These are phyloP conservation scores for Phytophthora citricola DNA, from an alignment of 352 stramenopile genomes.

Conservation along the genomic window DNA sequence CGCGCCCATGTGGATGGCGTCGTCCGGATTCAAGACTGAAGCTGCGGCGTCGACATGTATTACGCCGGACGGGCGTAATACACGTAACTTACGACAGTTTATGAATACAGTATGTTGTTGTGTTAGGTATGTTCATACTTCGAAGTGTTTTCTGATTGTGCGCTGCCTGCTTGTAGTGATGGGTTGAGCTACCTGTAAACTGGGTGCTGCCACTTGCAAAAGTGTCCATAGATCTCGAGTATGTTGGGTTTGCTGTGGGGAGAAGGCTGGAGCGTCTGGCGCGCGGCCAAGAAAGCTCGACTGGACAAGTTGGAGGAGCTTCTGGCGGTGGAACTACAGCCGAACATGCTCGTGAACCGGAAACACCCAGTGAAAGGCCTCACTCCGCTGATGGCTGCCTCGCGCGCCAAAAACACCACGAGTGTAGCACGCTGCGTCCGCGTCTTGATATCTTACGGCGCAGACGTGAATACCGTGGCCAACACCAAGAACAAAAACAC, in stretches of 20 bases:
- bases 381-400: slow-evolving; percentile 67
- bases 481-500: slow-evolving; percentile 45
- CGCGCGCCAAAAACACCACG: slow-evolving; percentile 46
- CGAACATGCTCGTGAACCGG: slow-evolving; percentile 24
- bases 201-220: slow-evolving; percentile 11
- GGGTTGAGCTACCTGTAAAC: slow-evolving; percentile 8
- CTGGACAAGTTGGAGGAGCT: slow-evolving; percentile 20
- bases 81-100: too few relatives aligned
- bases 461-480: slow-evolving; percentile 44
- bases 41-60: neutral
- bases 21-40: slow-evolving; percentile 53
- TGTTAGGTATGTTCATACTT: slow-evolving; percentile 3
- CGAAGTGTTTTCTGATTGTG: slow-evolving; percentile 11
- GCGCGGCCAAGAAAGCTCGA: slow-evolving; percentile 27
- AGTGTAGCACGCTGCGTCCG: slow-evolving; percentile 46
- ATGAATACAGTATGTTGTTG: too few relatives aligned
- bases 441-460: slow-evolving; percentile 60
- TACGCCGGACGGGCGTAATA: too few relatives aligned
- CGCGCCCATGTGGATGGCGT: slow-evolving; percentile 49
- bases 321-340: slow-evolving; percentile 10
- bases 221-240: neutral
- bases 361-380: slow-evolving; percentile 48
- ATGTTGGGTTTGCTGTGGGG: slow-evolving; percentile 21
- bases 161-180: neutral
- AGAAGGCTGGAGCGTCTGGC: slow-evolving; percentile 28